Base-by-base conservation (phyloP, 2,329 filamentous ascomycete genomes). In the Parasarocladium wereldwijsianum region DNA sequence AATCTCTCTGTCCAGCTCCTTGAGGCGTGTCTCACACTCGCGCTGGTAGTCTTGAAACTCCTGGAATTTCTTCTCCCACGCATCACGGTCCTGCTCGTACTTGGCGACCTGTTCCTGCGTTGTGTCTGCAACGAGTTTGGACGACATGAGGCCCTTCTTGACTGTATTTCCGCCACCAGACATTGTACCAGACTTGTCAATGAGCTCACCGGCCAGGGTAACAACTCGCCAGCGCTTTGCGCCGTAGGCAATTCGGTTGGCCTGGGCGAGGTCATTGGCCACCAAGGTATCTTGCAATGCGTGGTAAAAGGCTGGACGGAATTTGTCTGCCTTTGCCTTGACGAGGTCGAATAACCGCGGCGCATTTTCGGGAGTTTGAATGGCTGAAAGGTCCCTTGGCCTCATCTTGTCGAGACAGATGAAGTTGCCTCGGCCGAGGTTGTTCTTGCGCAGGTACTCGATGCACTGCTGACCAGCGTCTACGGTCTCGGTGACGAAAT, bases 161-260 rank as follows among this genome's bases (percentile, higher is more conserved):
- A 90, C 82, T 11, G 82, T 81, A 26, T 73, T 87, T 33, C 90
- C 90, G 64, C 90, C 90, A 62, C 90, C 90, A 34, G 83, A 93
- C 90, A 98, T 96, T 20, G 90, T 96, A 64, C 90, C 90, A 1
- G 87, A 94, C 50, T 92, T 92, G 58, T 98, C 90, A 41, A 98
- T 96, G 31, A 98, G 67, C 52, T 94, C 86, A 28, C 90, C 90
- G 36, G 86, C 84, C 3, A 98, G 69, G 0, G 90, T 98, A 23
- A 98, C 90, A 3, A 98, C 90, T 39, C 90, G 76, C 90, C 90
- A 98, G 51, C 90, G 66, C 59, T 76, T 82, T 26, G 82, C 82
- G 24, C 90, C 87, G 45, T 96, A 98, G 6, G 90, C 90, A 40
- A 98, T 94, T 26, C 90, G 76, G 54, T 96, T 94, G 2, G 90